Percentiles rank a stretch among this genome's conserved stretches.
phyloP scores from a whole-genome alignment of 129 eudicot genomes.

The Lactuca saligna region DNA sequence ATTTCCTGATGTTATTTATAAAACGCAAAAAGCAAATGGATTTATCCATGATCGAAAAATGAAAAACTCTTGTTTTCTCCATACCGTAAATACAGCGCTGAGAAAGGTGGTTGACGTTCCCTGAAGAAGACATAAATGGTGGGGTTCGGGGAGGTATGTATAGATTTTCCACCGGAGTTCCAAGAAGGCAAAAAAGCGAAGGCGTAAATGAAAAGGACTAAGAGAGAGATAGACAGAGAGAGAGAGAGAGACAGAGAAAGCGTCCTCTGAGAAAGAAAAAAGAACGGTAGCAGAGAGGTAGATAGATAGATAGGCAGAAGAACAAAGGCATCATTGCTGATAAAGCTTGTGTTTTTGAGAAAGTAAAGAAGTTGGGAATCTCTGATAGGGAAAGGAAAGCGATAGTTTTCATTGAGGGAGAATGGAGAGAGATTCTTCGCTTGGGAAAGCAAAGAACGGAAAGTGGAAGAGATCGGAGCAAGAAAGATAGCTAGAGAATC shows the following conservation, averaged over 20 bases:
- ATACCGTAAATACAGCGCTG: conserved; percentile 77
- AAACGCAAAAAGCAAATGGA: conserved; percentile 7
- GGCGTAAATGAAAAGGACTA: conserved; percentile 64
- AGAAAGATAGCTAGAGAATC: conserved; percentile 41
- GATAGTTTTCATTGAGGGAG: conserved; percentile 21
- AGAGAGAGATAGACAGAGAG: conserved; percentile 39
- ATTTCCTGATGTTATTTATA: neutral
- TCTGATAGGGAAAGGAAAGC: conserved; percentile 45
- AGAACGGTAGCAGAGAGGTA: conserved; percentile 31
- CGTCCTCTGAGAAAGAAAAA: conserved; percentile 25
- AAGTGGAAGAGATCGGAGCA: conserved; percentile 56
- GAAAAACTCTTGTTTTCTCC: neutral
- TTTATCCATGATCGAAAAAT: neutral
- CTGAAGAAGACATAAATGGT: conserved; percentile 70
- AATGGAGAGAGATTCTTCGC: conserved; percentile 63
- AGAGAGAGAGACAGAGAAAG: conserved; percentile 19
- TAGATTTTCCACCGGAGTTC: conserved; percentile 39
- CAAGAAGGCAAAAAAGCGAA: conserved; percentile 46
- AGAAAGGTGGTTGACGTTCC: conserved; percentile 51
- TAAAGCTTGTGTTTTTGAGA: conserved; percentile 50
- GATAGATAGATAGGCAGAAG: conserved; percentile 30
- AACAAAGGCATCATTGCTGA: conserved; percentile 72
- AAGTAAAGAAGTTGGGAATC: conserved; percentile 48
- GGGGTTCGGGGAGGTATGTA: conserved; percentile 43
- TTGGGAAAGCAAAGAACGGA: conserved; percentile 47